Conservation (phyloP, 2,329 filamentous ascomycete genomes). For the Diaporthe sp. region DNA sequence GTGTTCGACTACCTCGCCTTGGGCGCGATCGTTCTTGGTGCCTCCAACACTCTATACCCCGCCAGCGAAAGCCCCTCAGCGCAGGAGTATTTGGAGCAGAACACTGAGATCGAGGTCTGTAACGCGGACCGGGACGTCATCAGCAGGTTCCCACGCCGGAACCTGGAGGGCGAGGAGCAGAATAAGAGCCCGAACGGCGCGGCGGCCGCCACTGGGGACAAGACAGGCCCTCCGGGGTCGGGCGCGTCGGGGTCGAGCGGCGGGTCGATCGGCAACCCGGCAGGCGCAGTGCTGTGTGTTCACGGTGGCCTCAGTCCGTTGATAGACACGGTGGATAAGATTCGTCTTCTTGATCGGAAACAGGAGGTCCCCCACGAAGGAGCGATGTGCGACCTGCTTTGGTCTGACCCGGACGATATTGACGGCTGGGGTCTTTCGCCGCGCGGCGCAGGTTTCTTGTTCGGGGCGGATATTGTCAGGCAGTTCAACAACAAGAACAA, state of each 20-base stretch:
- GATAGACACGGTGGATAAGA: slow-evolving; percentile 95
- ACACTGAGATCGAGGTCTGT: slow-evolving; percentile 93
- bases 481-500: slow-evolving; percentile 96
- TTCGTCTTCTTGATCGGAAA: slow-evolving; percentile 93
- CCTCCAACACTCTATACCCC: slow-evolving; percentile 73
- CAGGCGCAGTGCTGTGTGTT: slow-evolving; percentile 92
- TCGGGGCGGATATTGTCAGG: slow-evolving; percentile 95
- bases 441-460: slow-evolving; percentile 94
- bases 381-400: slow-evolving; percentile 98
- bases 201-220: slow-evolving; percentile 54
- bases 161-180: slow-evolving; percentile 43
- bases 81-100: slow-evolving; percentile 71
- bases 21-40: slow-evolving; percentile 91
- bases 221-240: slow-evolving; percentile 83
- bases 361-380: slow-evolving; percentile 99
- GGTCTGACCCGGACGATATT: slow-evolving; percentile 98
- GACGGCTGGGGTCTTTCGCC: slow-evolving; percentile 97
- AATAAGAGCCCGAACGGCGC: slow-evolving; percentile 45
- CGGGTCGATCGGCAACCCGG: slow-evolving; percentile 75
- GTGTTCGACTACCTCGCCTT: slow-evolving; percentile 97
- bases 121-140: slow-evolving; percentile 87
- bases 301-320: slow-evolving; percentile 94
- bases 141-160: slow-evolving; percentile 74
- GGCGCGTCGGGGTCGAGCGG: slow-evolving; percentile 80
- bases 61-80: slow-evolving; percentile 61